A percentile compares a stretch with the other conserved stretches of the same genome.
phyloP scores from a whole-genome alignment of 352 stramenopile genomes.

The Blastocystis sp. region DNA sequence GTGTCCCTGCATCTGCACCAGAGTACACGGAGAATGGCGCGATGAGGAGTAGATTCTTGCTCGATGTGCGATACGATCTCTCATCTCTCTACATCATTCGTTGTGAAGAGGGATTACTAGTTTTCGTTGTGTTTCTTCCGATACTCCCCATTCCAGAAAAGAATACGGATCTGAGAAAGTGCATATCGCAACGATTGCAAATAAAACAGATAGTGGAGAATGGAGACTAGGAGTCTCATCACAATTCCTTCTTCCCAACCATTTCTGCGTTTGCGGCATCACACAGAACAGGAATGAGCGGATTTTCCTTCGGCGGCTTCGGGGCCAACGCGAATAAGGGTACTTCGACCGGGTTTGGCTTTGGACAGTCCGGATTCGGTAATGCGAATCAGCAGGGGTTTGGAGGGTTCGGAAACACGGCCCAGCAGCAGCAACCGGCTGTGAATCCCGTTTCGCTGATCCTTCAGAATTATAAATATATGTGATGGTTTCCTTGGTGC shows the following conservation, averaged over 20 bases:
- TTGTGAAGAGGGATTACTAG: too few species aligned
- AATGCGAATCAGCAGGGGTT: neutral
- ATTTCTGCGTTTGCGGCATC: neutral
- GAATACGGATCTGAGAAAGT: too few species aligned
- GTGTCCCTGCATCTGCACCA: neutral
- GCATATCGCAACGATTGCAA: too few species aligned
- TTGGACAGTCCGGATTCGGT: neutral
- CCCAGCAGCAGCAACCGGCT: conserved; percentile 2
- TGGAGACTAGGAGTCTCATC: neutral
- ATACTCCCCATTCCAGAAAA: too few species aligned
- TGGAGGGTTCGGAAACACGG: neutral
- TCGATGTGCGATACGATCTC: neutral
- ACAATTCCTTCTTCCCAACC: neutral
- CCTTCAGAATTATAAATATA: conserved; percentile 68
- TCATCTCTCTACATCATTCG: too few species aligned
- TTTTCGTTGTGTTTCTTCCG: too few species aligned
- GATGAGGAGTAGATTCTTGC: neutral
- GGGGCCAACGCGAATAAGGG: neutral
- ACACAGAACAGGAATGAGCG: neutral
- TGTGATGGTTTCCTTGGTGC: neutral
- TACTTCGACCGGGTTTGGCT: neutral
- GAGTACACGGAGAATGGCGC: neutral
- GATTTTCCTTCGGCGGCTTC: conserved; percentile 8
- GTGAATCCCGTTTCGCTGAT: conserved; percentile 31
- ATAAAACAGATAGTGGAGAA: too few species aligned